phyloP scores from a whole-genome alignment of 1,139 yeast species.

The Suhomyces choctaworum region DNA sequence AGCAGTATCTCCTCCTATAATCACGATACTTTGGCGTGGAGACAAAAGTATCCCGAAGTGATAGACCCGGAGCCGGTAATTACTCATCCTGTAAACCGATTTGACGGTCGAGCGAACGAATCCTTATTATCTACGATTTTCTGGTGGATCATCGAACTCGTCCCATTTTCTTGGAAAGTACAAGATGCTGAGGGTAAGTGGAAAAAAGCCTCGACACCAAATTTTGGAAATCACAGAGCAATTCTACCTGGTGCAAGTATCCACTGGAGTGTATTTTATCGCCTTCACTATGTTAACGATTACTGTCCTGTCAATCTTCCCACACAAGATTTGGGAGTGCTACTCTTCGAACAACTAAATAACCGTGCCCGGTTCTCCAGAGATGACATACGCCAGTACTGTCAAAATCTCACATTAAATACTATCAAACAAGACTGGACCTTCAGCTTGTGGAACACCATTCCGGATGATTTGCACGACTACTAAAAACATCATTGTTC shows the following conservation, averaged over 20 bases:
- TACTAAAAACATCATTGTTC: constrained; percentile 1
- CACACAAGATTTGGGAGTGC: constrained; percentile 22
- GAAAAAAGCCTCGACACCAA: constrained; percentile 51
- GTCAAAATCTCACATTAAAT: constrained; percentile 10
- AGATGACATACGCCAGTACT: constrained; percentile 3
- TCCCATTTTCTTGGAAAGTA: constrained; percentile 54
- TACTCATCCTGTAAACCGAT: constrained; percentile 15
- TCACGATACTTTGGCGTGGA: constrained; percentile 50
- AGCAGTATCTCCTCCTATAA: constrained; percentile 44
- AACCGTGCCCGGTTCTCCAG: constrained; percentile 13
- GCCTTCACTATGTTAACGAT: constrained; percentile 45
- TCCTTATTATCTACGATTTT: constrained; percentile 22
- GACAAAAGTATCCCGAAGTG: no score
- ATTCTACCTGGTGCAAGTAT: constrained; percentile 48
- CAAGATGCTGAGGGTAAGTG: constrained; percentile 49
- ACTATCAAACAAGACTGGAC: constrained; percentile 26
- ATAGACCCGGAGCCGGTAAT: neutral
- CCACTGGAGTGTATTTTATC: constrained; percentile 67
- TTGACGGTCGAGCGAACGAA: constrained; percentile 39
- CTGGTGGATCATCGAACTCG: constrained; percentile 64
- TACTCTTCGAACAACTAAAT: constrained; percentile 23
- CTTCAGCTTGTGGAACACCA: constrained; percentile 30
- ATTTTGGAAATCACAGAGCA: constrained; percentile 50
- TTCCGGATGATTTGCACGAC: constrained; percentile 44
- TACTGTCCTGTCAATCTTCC: constrained; percentile 51